These are phyloP conservation scores for Fusarium odoratissimum DNA, from an alignment of 2,329 filamentous ascomycete species.

Conservation along the genomic window DNA sequence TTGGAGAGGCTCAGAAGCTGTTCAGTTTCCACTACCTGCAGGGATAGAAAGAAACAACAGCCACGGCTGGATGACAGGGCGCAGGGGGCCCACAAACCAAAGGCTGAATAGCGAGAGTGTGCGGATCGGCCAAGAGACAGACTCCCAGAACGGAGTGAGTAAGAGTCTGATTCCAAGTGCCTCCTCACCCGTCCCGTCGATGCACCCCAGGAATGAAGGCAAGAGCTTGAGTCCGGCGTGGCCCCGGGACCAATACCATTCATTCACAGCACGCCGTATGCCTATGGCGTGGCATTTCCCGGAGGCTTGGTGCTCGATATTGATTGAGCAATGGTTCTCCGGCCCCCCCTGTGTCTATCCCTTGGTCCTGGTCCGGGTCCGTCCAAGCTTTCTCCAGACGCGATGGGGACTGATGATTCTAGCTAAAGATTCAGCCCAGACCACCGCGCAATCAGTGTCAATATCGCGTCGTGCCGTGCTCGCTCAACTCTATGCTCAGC, in stretches of 20 bases:
- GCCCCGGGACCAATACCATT: constrained; percentile 18
- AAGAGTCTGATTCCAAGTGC: constrained; percentile 14
- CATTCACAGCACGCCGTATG: not conserved
- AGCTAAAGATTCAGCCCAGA: constrained; percentile 19
- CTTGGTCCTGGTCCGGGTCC: constrained; percentile 22
- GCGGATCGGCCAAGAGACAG: constrained; percentile 17
- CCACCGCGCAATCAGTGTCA: constrained; percentile 31
- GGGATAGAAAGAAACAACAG: constrained; percentile 27
- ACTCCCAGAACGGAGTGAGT: not conserved
- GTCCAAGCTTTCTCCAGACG: constrained; percentile 37
- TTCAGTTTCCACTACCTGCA: constrained; percentile 31
- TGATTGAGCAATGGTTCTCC: constrained; percentile 4
- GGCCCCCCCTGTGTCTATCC: constrained; percentile 31
- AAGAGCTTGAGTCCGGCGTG: constrained; percentile 24
- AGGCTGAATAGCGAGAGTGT: constrained; percentile 16
- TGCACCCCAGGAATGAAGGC: constrained; percentile 33
- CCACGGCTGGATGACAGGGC: constrained; percentile 21
- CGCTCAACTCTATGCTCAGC: constrained; percentile 12
- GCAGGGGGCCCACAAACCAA: constrained; percentile 13
- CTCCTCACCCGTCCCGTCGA: constrained; percentile 14
- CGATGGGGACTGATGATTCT: constrained; percentile 17
- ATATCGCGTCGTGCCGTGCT: constrained; percentile 36
- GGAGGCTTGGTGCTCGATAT: constrained; percentile 23
- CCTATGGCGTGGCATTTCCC: constrained; percentile 26
- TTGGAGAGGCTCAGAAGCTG: constrained; percentile 3